A percentile compares a stretch with the other conserved stretches of the same genome.
Conservation (phyloP, 257 asterid species). For the Primulina tabacum region DNA sequence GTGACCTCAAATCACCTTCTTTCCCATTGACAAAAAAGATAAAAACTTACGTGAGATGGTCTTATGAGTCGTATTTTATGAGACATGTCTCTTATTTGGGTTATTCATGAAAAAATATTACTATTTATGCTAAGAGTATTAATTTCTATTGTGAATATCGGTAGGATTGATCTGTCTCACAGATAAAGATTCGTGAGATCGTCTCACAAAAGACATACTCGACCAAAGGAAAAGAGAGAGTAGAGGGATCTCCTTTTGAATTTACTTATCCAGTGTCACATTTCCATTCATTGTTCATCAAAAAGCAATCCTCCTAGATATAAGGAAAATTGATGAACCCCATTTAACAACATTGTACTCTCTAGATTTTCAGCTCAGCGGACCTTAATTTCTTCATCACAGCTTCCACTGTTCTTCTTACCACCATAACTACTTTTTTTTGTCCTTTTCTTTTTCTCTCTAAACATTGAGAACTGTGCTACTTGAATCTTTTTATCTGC, state of each 20-base stretch:
- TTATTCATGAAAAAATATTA: no score
- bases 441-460: not conserved
- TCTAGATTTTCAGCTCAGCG: not conserved
- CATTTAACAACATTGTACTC: constrained; percentile 14
- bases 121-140: no score
- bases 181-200: no score
- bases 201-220: no score
- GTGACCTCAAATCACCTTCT: not conserved
- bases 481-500: not conserved
- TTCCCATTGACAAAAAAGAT: not conserved
- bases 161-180: no score
- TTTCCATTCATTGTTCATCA: constrained; percentile 16
- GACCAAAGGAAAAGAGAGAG: no score
- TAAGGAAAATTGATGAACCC: constrained; percentile 22
- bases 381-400: constrained; percentile 26
- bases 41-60: no score
- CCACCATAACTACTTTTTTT: constrained; percentile 37
- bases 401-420: constrained; percentile 37
- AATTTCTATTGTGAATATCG: no score
- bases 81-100: no score
- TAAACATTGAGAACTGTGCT: not conserved
- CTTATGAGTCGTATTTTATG: no score
- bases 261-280: not conserved
- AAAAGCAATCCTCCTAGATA: constrained; percentile 22
- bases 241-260: not conserved